Base-by-base conservation (phyloP, 1,139 yeast species). In the Wickerhamiella pararugosa region DNA sequence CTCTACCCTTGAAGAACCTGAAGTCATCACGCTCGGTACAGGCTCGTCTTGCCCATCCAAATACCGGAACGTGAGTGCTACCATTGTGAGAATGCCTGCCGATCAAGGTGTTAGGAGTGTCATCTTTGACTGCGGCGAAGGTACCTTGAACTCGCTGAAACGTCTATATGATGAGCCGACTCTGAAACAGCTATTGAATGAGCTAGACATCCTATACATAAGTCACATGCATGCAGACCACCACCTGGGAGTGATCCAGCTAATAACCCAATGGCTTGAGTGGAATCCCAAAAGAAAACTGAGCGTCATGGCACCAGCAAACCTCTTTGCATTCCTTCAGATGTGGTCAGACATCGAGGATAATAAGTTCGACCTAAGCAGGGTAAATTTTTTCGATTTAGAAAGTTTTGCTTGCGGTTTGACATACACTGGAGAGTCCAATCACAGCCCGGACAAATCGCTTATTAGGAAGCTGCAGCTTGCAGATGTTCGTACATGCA, bases 181-280 rank as follows among this genome's bases (percentile, higher is more conserved):
- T 7, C 47, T 55, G 5, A 39, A 52, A 42, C 56, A 63, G 32
- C 67, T 78, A 25, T 58, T 79, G 36, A 52, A 62, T 35, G 92
- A 86, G 52, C 60, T 87, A 46, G 64, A 70, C 26, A 49, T 83
- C 47, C 65, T 90, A 25, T 82, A 75, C 53, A 65, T 92, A 44
- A 81, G 94, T 51, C 99, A 92, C 64, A 65, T 90, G 51, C 99
- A 92, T 62, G 98, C 98, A 0, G 99, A 92, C 57, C 99, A 92
- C 58, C 97, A 90, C 58, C 63, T 90, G 38, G 99, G 99, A 1
- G 68, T 82, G 4, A 62, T 80, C 6, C 71, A 87, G 3, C 60
- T 90, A 7, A 67, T 90, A 29, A 68, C 69, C 34, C 74, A 74
- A 50, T 84, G 96, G 95, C 67, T 72, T 45, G 60, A 65, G 26